Evolutionary conservation across 495 filamentous ascomycete genomes (phyloP).

Genomic region (Annulohypoxylon stygium): DNA sequence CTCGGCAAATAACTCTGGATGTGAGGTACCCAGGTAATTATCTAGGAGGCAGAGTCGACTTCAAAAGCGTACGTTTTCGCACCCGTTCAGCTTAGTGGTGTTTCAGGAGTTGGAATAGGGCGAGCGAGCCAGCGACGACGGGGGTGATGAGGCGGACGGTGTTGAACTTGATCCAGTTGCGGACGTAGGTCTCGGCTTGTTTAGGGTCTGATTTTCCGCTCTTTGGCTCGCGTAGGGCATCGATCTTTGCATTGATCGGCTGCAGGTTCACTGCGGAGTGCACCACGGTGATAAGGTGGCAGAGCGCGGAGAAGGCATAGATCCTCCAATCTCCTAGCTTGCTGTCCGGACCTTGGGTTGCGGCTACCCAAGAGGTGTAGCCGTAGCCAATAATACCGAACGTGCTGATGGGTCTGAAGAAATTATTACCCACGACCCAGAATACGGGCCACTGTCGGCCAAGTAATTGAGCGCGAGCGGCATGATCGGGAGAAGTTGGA

Average conservation of each 20-base stretch:
- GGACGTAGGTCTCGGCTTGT: conserved; percentile 55
- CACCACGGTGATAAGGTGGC: conserved; percentile 60
- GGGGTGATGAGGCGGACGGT: conserved; percentile 56
- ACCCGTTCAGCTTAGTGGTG: conserved; percentile 27
- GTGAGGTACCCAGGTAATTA: neutral
- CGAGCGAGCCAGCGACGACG: conserved; percentile 57
- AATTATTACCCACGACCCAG: conserved; percentile 62
- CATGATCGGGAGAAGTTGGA: conserved; percentile 55
- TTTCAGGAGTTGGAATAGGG: conserved; percentile 52
- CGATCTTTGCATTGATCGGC: conserved; percentile 62
- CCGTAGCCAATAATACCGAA: conserved; percentile 62
- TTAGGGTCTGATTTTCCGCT: conserved; percentile 45
- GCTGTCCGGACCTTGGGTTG: conserved; percentile 28
- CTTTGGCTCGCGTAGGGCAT: conserved; percentile 53
- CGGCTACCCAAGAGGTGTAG: conserved; percentile 53
- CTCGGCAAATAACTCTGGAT: neutral
- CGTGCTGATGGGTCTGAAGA: conserved; percentile 64
- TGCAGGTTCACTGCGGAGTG: conserved; percentile 65
- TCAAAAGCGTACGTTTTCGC: neutral
- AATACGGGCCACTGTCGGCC: conserved; percentile 63
- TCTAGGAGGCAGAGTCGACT: neutral
- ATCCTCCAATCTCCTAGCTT: conserved; percentile 56
- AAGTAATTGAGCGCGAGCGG: conserved; percentile 56
- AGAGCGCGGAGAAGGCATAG: conserved; percentile 55
- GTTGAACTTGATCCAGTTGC: conserved; percentile 56